Evolutionary conservation across 83 land plant genomes (phyloP).

Genomic region (Picea mariana): DNA sequence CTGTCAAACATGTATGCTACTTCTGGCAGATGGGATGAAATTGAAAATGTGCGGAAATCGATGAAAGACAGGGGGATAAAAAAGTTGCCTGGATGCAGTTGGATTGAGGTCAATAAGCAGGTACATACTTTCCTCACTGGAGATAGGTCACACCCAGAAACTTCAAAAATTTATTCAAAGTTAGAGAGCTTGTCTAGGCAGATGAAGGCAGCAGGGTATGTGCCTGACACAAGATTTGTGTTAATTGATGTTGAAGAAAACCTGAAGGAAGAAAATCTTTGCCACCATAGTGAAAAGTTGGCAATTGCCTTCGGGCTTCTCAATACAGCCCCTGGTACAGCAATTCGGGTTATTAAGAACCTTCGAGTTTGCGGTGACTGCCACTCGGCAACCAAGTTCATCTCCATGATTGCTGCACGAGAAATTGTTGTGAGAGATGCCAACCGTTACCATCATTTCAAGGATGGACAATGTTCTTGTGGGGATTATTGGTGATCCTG

Average conservation of each 20-base stretch:
- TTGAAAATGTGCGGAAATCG: background rate
- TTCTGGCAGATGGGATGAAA: background rate
- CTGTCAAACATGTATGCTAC: background rate
- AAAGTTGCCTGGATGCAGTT: background rate
- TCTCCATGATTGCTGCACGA: slow-evolving; percentile 2
- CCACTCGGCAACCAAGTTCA: slow-evolving; percentile 1
- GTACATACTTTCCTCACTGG: background rate
- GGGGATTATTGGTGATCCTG: slow-evolving; percentile 3
- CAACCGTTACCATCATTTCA: background rate
- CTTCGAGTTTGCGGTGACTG: slow-evolving; percentile 1
- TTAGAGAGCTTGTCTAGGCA: background rate
- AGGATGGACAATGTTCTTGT: slow-evolving; percentile 10
- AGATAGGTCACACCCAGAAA: background rate
- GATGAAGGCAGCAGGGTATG: background rate
- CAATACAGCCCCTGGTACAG: background rate
- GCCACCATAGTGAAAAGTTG: background rate
- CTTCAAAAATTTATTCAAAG: too few species aligned
- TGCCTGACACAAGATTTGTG: background rate
- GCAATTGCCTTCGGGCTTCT: background rate
- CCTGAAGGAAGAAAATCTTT: background rate
- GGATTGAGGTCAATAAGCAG: slow-evolving; percentile 6
- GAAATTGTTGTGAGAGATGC: slow-evolving; percentile 9
- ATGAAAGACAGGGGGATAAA: slow-evolving; percentile 1
- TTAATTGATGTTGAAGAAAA: background rate
- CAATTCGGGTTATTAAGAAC: background rate